These are phyloP conservation scores for Afroboletus lepidellus DNA, from an alignment of 1,284 basidiomycete genomes.

Conservation along the genomic window DNA sequence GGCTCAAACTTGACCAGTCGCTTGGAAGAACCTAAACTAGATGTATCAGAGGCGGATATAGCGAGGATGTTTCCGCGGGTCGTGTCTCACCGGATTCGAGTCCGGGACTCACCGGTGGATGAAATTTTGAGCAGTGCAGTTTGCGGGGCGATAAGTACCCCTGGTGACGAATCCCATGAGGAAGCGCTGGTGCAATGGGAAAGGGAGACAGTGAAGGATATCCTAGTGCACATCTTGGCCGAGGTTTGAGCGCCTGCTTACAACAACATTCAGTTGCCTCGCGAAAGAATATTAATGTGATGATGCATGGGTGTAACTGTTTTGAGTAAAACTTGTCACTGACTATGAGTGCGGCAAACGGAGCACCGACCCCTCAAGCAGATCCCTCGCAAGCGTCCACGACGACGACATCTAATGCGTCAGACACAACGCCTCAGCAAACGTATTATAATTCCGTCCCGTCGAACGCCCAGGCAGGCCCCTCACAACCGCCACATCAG, in stretches of 20 bases:
- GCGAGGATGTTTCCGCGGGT: slow-evolving; percentile 67
- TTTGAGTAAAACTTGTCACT: background rate
- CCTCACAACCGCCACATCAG: slow-evolving; percentile 23
- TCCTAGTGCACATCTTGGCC: slow-evolving; percentile 53
- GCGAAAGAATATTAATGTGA: no score
- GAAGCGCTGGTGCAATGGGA: slow-evolving; percentile 25
- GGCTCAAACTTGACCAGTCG: slow-evolving; percentile 1
- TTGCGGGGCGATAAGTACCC: slow-evolving; percentile 44
- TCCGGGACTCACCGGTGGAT: slow-evolving; percentile 63
- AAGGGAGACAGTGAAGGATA: slow-evolving; percentile 55
- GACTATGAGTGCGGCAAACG: slow-evolving; percentile 27
- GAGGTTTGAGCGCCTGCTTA: slow-evolving; percentile 41
- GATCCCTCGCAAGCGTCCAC: slow-evolving; percentile 19
- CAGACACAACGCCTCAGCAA: slow-evolving; percentile 18
- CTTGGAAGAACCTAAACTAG: slow-evolving; percentile 38
- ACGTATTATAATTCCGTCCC: slow-evolving; percentile 8
- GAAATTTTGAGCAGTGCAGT: slow-evolving; percentile 63
- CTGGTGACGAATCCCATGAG: slow-evolving; percentile 24
- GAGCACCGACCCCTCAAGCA: slow-evolving; percentile 21
- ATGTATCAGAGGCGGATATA: slow-evolving; percentile 69
- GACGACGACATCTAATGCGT: slow-evolving; percentile 4
- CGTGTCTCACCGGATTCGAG: slow-evolving; percentile 66
- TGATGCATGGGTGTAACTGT: no score
- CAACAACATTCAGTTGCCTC: background rate
- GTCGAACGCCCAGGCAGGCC: slow-evolving; percentile 9